These are phyloP conservation scores for Botrytis fragariae DNA, from an alignment of 2,329 filamentous ascomycete species.

Conservation along the genomic window DNA sequence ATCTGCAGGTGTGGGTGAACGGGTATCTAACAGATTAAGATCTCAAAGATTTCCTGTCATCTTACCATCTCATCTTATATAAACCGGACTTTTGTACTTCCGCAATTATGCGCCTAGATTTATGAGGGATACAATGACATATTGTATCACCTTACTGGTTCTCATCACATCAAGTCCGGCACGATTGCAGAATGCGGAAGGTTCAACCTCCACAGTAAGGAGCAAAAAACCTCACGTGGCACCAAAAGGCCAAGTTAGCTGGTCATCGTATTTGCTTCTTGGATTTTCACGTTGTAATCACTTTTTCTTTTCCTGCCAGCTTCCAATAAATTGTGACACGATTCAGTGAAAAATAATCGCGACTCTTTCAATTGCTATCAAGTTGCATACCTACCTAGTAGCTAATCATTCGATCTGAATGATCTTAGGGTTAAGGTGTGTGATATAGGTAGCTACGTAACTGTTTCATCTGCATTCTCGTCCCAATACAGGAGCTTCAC, in stretches of 20 bases:
- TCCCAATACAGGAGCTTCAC: not conserved
- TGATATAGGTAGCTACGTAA: not conserved
- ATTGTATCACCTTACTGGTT: not conserved
- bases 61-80: conserved; percentile 7
- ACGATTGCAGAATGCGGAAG: not conserved
- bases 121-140: not conserved
- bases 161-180: not conserved
- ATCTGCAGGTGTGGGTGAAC: not conserved
- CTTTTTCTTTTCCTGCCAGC: not conserved
- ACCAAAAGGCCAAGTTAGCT: not conserved
- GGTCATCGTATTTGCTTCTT: not conserved
- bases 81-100: not conserved
- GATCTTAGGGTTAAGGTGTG: not conserved
- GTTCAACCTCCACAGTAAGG: not conserved
- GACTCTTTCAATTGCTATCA: not conserved
- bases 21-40: conserved; percentile 8
- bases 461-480: conserved; percentile 7
- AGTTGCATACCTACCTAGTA: not conserved
- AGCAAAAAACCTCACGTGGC: not conserved
- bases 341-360: not conserved
- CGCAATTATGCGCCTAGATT: not conserved
- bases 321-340: not conserved
- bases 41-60: conserved; percentile 4
- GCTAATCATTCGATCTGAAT: not conserved
- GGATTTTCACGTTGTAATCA: not conserved